Percentiles rank a stretch among this genome's conserved stretches.
Evolutionary conservation across 164 flowering plant genomes (phyloP).

Genomic region (Paratinospora sagittata): DNA sequence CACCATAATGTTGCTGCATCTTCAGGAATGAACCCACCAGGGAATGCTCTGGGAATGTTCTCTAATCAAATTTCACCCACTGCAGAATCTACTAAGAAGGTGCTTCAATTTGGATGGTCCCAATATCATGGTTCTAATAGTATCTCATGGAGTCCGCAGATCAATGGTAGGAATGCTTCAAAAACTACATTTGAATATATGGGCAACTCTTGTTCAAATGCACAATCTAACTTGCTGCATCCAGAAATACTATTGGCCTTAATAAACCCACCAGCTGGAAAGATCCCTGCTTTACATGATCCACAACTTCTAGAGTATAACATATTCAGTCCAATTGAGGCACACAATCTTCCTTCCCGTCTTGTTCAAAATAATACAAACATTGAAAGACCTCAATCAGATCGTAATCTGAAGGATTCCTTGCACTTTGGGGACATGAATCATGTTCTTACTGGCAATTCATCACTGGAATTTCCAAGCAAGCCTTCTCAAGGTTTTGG

Average conservation of each 20-base stretch:
- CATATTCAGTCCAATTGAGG: constrained; percentile 13
- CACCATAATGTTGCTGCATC: constrained; percentile 8
- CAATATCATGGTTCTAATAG: constrained; percentile 11
- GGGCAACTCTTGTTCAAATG: neutral
- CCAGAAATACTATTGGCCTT: constrained; percentile 3
- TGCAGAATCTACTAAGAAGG: constrained; percentile 5
- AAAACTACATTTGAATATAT: constrained; percentile 3
- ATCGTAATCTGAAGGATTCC: constrained; percentile 12
- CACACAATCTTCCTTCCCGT: neutral
- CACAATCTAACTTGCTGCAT: constrained; percentile 9
- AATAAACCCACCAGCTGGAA: constrained; percentile 3
- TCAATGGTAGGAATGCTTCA: constrained; percentile 6
- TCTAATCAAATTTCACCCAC: constrained; percentile 8
- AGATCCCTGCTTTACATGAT: constrained; percentile 5
- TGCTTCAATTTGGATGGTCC: constrained; percentile 11
- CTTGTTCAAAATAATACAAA: constrained; percentile 3
- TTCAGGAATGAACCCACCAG: constrained; percentile 12
- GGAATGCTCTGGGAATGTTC: constrained; percentile 7
- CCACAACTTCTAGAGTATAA: neutral
- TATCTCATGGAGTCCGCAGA: constrained; percentile 11
- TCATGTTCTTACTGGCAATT: neutral
- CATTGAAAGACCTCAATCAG: constrained; percentile 5
- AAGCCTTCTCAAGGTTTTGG: constrained; percentile 9
- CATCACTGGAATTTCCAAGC: constrained; percentile 1
- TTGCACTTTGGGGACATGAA: neutral